These are phyloP conservation scores for Hyaloperonospora brassicae DNA, from an alignment of 352 stramenopile species.

Conservation along the genomic window DNA sequence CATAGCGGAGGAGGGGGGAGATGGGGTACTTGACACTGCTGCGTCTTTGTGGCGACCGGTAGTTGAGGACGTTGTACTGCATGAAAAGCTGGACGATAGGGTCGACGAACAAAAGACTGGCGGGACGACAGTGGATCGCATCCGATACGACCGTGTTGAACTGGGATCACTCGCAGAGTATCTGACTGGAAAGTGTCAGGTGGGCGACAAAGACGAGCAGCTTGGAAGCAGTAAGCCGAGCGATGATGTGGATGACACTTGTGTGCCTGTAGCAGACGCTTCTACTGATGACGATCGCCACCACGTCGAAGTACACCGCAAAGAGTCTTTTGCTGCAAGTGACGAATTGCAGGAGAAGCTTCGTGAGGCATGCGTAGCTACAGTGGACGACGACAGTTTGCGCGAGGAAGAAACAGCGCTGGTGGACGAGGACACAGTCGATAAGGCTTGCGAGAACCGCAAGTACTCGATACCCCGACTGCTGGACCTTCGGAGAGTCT, in stretches of 20 bases:
- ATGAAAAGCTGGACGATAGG: slow-evolving; percentile 1
- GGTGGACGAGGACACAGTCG: slow-evolving; percentile 5
- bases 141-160: slow-evolving; percentile 24
- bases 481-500: slow-evolving; percentile 19
- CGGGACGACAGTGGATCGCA: slow-evolving; percentile 5
- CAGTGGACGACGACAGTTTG: slow-evolving; percentile 3
- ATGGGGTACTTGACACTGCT: slow-evolving; percentile 4
- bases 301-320: slow-evolving; percentile 1
- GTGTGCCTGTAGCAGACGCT: not conserved
- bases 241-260: not conserved
- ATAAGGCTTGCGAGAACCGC: slow-evolving; percentile 5
- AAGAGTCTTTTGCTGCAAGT: not conserved
- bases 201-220: slow-evolving; percentile 2
- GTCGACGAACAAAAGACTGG: slow-evolving; percentile 1
- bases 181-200: slow-evolving; percentile 11
- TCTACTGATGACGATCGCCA: not conserved
- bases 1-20: not conserved
- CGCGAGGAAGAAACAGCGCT: slow-evolving; percentile 4
- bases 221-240: slow-evolving; percentile 1
- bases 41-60: not conserved
- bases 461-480: slow-evolving; percentile 22
- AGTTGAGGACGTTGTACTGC: not conserved
- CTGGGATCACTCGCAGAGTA: slow-evolving; percentile 27
- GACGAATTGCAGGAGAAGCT: not conserved
- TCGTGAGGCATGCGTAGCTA: not conserved